phyloP scores from a whole-genome alignment of 2,329 filamentous ascomycete genomes.

The Nectriaceae sp. region DNA sequence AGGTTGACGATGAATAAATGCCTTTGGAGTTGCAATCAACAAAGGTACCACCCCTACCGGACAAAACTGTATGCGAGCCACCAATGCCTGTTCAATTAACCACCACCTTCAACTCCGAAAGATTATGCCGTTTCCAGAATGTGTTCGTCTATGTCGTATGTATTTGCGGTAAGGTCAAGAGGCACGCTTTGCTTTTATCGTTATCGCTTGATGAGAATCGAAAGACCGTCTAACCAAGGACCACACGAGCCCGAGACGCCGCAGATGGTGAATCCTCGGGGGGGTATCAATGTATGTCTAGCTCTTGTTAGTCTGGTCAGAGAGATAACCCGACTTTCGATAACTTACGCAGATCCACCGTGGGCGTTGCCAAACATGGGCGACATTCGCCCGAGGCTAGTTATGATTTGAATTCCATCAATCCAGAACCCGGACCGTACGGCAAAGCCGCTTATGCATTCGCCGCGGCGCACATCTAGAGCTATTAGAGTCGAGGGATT shows the following conservation, averaged over 20 bases:
- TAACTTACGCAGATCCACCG: conserved; percentile 79
- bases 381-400: conserved; percentile 84
- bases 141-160: too few species aligned
- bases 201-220: conserved; percentile 63
- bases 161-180: too few species aligned
- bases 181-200: too few species aligned
- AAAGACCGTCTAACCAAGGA: conserved; percentile 82
- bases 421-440: conserved; percentile 81
- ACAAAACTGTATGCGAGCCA: too few species aligned
- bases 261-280: conserved; percentile 83
- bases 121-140: conserved; percentile 4
- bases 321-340: not conserved
- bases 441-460: conserved; percentile 85
- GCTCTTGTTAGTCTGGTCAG: conserved; percentile 17
- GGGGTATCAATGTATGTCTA: conserved; percentile 86
- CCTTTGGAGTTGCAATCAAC: not conserved
- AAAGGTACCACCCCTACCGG: not conserved
- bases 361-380: conserved; percentile 78
- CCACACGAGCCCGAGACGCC: conserved; percentile 83
- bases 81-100: too few species aligned
- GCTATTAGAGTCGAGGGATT: conserved; percentile 14
- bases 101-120: too few species aligned
- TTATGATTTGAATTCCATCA: conserved; percentile 87
- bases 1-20: not conserved
- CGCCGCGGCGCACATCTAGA: conserved; percentile 81